A percentile compares a stretch with the other conserved stretches of the same genome.
These are phyloP conservation scores for Xanthoconium stramineum DNA, from an alignment of 768 basidiomycete species.

Conservation along the genomic window DNA sequence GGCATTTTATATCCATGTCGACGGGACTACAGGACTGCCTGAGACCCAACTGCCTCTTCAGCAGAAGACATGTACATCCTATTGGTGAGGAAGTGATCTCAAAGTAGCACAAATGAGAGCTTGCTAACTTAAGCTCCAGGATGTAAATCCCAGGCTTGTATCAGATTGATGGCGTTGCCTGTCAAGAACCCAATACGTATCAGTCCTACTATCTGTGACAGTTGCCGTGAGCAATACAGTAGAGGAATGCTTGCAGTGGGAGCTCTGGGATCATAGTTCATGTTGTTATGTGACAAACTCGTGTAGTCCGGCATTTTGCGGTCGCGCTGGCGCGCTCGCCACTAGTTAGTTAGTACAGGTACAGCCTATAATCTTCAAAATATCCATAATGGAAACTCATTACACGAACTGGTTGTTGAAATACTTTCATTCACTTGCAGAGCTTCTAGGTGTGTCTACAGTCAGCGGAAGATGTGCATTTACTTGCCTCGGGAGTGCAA, in stretches of 20 bases:
- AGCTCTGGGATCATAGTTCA: conserved; percentile 15
- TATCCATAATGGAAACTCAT: conserved; percentile 17
- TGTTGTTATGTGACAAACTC: background rate
- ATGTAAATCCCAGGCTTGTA: conserved; percentile 55
- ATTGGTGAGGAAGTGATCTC: conserved; percentile 38
- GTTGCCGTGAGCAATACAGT: conserved; percentile 19
- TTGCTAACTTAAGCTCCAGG: conserved; percentile 33
- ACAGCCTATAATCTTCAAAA: conserved; percentile 19
- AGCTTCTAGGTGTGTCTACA: no score
- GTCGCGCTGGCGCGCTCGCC: conserved; percentile 24
- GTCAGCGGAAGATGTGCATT: background rate
- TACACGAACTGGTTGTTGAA: background rate
- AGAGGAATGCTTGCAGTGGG: conserved; percentile 3
- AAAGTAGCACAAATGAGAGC: background rate
- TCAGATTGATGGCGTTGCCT: conserved; percentile 64
- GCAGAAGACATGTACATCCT: conserved; percentile 57
- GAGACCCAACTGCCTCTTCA: conserved; percentile 65
- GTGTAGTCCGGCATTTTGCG: conserved; percentile 5
- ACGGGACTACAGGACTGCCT: conserved; percentile 67
- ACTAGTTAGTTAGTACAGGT: conserved; percentile 7
- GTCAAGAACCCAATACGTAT: conserved; percentile 70
- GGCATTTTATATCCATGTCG: conserved; percentile 71
- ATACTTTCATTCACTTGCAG: background rate
- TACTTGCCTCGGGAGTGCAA: no score
- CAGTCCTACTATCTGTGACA: conserved; percentile 46